Base-by-base conservation (phyloP, 2,329 filamentous ascomycete genomes). In the Tolypocladium ovalisporum region DNA sequence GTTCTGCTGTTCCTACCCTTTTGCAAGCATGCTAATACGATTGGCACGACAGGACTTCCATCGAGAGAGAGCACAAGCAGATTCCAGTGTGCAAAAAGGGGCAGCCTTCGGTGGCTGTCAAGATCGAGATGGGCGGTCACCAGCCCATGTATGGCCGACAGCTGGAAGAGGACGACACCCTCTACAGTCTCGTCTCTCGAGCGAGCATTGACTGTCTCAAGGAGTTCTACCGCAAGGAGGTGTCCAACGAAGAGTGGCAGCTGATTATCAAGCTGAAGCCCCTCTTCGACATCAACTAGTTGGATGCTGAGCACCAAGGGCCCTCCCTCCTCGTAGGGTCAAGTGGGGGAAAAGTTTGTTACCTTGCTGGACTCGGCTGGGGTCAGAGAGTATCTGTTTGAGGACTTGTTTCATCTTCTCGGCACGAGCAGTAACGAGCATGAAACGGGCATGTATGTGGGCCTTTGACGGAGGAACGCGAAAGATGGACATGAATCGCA, bases 51-150 rank as follows among this genome's bases (percentile, higher is more conserved):
- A 96, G 92, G n/a, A 89, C 89, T 57, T 92, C 88, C 2, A 99
- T 99, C 68, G 93, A 99, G 74, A 87, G 95, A 70, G 95, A 99
- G 65, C 94, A 99, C 82, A 99, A 99, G 78, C 85, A 94, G 62
- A 87, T 99, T 63, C 83, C 81, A 12, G 81, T 96, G 58, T 96
- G 90, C 79, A 99, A 99, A 75, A 93, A 91, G 76, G 93, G 93
- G 55, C 89, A 96, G 69, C 94, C 95, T n/a, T 95, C 91, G 1
- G 95, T 99, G 12, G 94, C 94, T 24, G 81, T 99, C 78, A 99
- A 99, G 81, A 95, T 99, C 67, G 95, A 99, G 76, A 87, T 86
- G 83, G 93, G 91, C 56, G 76, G 86, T 58, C 90, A 93, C 71
- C 94, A 99, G 77, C 95, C 94, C 19, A 84, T 88, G 59, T 99